phyloP scores from a whole-genome alignment of 257 asterid species.

The Solanum corneliomulleri region DNA sequence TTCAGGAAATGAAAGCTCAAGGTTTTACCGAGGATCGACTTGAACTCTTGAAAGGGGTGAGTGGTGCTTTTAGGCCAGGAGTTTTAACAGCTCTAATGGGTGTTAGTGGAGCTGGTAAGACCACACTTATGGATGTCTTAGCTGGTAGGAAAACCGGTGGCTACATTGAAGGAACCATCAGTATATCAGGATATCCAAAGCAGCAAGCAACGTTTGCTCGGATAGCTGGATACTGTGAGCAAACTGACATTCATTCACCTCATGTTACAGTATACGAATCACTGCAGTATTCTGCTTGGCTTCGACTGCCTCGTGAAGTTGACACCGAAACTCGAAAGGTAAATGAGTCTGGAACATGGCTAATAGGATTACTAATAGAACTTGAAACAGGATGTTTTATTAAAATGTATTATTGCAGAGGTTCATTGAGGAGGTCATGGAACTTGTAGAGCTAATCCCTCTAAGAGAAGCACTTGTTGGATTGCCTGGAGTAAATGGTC shows the following conservation, averaged over 20 bases:
- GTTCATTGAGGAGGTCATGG: constrained; percentile 75
- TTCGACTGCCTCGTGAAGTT: constrained; percentile 61
- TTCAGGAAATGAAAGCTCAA: constrained; percentile 61
- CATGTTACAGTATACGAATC: constrained; percentile 72
- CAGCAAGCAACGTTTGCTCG: constrained; percentile 71
- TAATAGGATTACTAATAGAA: neutral
- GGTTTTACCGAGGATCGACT: constrained; percentile 40
- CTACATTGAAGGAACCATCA: constrained; percentile 48
- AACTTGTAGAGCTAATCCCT: constrained; percentile 57
- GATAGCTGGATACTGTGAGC: constrained; percentile 83
- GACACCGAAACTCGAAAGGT: constrained; percentile 43
- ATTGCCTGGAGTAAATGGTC: constrained; percentile 70
- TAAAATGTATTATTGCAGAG: constrained; percentile 22
- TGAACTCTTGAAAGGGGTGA: constrained; percentile 65
- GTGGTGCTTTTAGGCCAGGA: constrained; percentile 75
- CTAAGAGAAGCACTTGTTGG: constrained; percentile 64
- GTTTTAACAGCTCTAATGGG: constrained; percentile 84
- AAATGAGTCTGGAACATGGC: neutral
- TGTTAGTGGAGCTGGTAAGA: constrained; percentile 74
- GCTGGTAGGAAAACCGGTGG: constrained; percentile 80
- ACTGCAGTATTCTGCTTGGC: constrained; percentile 62
- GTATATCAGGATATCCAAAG: constrained; percentile 62
- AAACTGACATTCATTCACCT: constrained; percentile 76
- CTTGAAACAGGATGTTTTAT: neutral
- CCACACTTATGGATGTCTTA: constrained; percentile 71